Evolutionary conservation across 2,329 filamentous ascomycete genomes (phyloP), one percentile per base, ranked within the genome.

Genomic region (Tolypocladium tundrense): DNA sequence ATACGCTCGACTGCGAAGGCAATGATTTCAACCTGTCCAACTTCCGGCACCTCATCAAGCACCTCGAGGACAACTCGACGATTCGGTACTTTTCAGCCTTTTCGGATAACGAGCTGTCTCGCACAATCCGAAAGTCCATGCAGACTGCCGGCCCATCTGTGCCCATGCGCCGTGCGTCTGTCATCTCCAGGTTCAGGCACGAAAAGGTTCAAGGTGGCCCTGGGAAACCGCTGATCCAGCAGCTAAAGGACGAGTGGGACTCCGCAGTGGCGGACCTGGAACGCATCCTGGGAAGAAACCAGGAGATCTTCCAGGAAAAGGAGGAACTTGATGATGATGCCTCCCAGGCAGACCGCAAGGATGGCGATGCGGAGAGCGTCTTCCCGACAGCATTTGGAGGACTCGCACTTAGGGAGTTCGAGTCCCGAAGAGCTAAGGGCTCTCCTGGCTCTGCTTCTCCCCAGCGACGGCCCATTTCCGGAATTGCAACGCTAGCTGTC

Each of bases 1-100:
- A 73, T 35, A 80, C 79, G 57, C 68, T 84, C 19, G 81, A 84
- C 64, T 81, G 79, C 62, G 77, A 79, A 45, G 75, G 77, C 61
- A 84, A 83, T 60, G 77, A 77, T 56, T 79, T 83, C 62, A 82
- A 79, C 60, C 69, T 81, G 41, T 79, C 79, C 27, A 78, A 77
- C 60, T 71, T 79, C 56, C 72, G 74, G 39, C 78, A 78, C 64
- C 66, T 81, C 33, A 72, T 77, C 24, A 73, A 73, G 60, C 74
- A 74, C 55, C 66, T 81, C 35, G 70, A 72, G 57, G 65, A 70
- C 39, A 80, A 78, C 63, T 66, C 61, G 8, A 73, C 71, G 13
- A 73, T 81, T n/a, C 66, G 75, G 42, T 71, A 75, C 45, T 79
- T 78, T 54, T 75, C 76, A 0, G 71, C 73, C 2, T 75, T 76